Evolutionary conservation across 1,139 yeast genomes (phyloP).

Genomic region (Scheffersomyces titani): DNA sequence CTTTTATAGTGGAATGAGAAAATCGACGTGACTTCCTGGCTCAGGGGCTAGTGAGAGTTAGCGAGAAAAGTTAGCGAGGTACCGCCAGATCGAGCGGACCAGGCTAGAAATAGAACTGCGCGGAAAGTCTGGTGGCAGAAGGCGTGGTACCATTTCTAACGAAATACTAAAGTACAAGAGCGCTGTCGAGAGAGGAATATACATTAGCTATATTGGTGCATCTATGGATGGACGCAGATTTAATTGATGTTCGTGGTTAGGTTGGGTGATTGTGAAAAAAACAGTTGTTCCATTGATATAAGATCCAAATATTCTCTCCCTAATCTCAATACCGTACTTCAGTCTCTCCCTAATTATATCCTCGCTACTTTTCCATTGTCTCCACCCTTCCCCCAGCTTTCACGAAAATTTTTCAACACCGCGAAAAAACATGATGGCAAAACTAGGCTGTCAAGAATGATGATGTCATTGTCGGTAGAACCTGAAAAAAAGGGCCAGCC

Average conservation of each 20-base stretch:
- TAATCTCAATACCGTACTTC: too few relatives aligned
- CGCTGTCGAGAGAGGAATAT: too few relatives aligned
- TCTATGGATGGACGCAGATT: too few relatives aligned
- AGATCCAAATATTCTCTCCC: too few relatives aligned
- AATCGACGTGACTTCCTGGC: not conserved
- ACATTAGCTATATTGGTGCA: too few relatives aligned
- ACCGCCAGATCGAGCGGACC: too few relatives aligned
- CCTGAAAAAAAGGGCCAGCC: not conserved
- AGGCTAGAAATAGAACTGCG: not conserved
- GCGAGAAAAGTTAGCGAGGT: not conserved
- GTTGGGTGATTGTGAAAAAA: too few relatives aligned
- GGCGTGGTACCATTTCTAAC: not conserved
- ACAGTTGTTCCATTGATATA: too few relatives aligned
- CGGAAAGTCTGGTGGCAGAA: not conserved
- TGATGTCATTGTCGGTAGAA: not conserved
- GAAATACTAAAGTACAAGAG: too few relatives aligned
- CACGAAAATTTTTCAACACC: not conserved
- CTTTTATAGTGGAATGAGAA: not conserved
- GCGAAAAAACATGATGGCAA: conserved; percentile 1
- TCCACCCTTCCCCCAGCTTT: not conserved
- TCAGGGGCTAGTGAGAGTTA: not conserved
- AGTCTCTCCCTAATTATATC: not conserved
- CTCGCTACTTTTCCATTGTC: not conserved
- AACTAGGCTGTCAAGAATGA: not conserved
- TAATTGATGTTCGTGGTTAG: too few relatives aligned